Evolutionary conservation across 108 stramenopile genomes (phyloP), one percentile per base, ranked within the genome.

Genomic region (Nitzschia sp.): DNA sequence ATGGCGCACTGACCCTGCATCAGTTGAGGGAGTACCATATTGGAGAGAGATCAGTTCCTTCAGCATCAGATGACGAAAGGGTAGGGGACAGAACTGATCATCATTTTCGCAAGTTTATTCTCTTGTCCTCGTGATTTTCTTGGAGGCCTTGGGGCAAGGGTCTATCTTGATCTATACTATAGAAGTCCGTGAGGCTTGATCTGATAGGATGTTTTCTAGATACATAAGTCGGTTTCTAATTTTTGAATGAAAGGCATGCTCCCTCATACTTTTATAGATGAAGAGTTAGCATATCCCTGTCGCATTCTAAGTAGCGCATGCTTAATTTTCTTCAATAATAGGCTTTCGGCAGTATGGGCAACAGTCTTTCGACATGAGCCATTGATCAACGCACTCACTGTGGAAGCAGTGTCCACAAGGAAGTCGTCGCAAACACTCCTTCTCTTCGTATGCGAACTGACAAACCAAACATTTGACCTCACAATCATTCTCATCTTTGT

Each of bases 381-480:
- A 98, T 26, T 83, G 82, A 53, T 95, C 91, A 17, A 96, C 84
- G 58, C 97, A 98, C 4, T 94, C 91, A 35, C 62, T 69, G 70
- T 97, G 96, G 68, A 96, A 98, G 53, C 69, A 75, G 72, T 98
- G 97, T 1, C 71, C 57, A 68, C 97, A 98, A 9, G 89, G 92
- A 3, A 97, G 75, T 25, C 63, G 47, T 26, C 89, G 76, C 19
- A 96, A 62, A 59, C 66, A 63, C 13, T 97, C 94, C 2, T 71
- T 83, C 27, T 79, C 69, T 58, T 90, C 89, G 58, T 94, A 98
- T 9, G 80, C 77, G 68, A 76, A 83, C 63, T 95, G 95, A 57
- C 97, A 98, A 15, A 98, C 86, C 30, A 95, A 69, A 64, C 97
- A 98, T 62, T 91, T 92, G 54, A 77, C 62, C 19, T 75, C 66